Conservation (phyloP, 768 basidiomycete genomes). For the Tulasnella sp. region DNA sequence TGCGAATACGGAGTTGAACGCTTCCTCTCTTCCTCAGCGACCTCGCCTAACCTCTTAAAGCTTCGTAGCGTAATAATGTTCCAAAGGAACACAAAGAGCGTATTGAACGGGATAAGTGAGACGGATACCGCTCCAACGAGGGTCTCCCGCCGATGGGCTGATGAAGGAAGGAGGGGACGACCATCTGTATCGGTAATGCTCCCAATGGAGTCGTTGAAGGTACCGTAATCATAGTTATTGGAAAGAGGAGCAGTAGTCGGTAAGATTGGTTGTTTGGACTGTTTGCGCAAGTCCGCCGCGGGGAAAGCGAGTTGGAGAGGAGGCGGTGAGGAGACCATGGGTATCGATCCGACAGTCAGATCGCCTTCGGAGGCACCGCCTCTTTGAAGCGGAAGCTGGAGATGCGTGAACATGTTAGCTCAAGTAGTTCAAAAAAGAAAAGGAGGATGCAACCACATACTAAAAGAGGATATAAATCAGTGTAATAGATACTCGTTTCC, state of each 20-base stretch:
- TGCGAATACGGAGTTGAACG: constrained; percentile 6
- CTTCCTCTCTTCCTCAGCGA: background rate
- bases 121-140: background rate
- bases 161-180: constrained; percentile 9
- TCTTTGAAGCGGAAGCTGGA: background rate
- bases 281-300: background rate
- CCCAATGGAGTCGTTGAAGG: background rate
- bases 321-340: background rate
- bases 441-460: background rate
- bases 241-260: background rate
- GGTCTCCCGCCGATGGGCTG: background rate
- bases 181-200: background rate
- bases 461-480: constrained; percentile 5
- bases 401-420: background rate
- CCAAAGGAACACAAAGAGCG: constrained; percentile 10
- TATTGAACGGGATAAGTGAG: constrained; percentile 4
- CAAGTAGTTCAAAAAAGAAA: background rate
- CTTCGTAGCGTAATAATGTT: constrained; percentile 2
- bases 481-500: constrained; percentile 10
- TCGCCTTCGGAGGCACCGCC: background rate
- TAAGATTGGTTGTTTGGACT: background rate
- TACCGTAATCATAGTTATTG: background rate
- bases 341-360: background rate
- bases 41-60: background rate
- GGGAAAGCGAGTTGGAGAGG: constrained; percentile 4